Conservation (phyloP, 1,284 basidiomycete species). For the Peniophora sp. region DNA sequence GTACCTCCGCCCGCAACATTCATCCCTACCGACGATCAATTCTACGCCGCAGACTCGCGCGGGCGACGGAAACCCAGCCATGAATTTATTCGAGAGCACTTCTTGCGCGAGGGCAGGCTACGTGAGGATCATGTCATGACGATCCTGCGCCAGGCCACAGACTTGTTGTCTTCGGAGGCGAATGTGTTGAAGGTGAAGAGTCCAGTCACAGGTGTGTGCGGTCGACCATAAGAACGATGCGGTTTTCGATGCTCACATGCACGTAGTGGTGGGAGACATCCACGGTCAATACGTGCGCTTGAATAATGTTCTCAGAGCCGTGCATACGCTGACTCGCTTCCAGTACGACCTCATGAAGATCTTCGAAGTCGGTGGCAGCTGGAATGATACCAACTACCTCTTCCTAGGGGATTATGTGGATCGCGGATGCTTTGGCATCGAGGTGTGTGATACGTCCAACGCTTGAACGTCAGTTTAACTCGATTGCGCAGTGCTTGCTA, state of each 20-base stretch:
- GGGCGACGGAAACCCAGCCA: conserved; percentile 65
- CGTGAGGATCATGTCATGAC: conserved; percentile 85
- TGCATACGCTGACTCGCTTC: conserved; percentile 4
- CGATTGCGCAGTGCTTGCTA: conserved; percentile 59
- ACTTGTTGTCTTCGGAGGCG: conserved; percentile 72
- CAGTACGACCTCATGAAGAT: conserved; percentile 98
- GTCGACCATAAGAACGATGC: not conserved
- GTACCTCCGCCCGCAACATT: conserved; percentile 24
- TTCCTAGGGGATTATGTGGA: conserved; percentile 99
- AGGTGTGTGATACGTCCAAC: conserved; percentile 42
- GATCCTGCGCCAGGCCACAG: conserved; percentile 77
- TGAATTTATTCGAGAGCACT: conserved; percentile 87
- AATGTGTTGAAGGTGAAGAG: conserved; percentile 86
- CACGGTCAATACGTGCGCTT: conserved; percentile 98
- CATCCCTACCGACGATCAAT: conserved; percentile 26
- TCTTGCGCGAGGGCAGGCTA: conserved; percentile 84
- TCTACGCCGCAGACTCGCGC: conserved; percentile 22
- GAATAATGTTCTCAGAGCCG: too few relatives aligned
- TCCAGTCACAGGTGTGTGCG: conserved; percentile 82
- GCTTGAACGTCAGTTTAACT: not conserved
- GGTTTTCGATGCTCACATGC: conserved; percentile 1
- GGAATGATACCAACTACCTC: conserved; percentile 85
- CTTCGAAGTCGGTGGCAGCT: conserved; percentile 91
- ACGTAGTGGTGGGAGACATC: conserved; percentile 89
- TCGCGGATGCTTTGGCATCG: conserved; percentile 92